Base-by-base conservation (phyloP, 2,329 filamentous ascomycete genomes). In the Arthrinium phaeospermum region DNA sequence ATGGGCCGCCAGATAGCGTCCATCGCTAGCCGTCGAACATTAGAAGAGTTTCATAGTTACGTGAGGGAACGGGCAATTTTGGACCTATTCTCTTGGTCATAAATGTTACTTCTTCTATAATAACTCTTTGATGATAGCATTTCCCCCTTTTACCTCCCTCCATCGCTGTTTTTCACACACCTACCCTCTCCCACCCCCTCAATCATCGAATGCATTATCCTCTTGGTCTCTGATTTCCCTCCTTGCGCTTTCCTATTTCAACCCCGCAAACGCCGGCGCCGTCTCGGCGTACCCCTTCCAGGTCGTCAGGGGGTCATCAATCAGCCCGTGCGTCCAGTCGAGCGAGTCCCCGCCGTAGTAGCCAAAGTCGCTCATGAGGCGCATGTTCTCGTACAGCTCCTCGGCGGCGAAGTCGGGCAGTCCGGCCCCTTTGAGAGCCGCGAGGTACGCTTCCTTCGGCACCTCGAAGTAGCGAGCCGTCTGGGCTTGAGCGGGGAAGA, bases 321-420 rank as follows among this genome's bases (percentile, higher is more conserved):
- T 34, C 72, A 82, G 70, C 46, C 72, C 72, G 24, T 81, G 80
- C 71, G 80, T 82, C 72, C 81, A 79, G 6, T 83, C 78, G 71
- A 86, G 77, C 44, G 74, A 74, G 61, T 74, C 84, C 5, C 85
- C 85, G 10, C 82, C 83, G 76, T 83, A 90, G 75, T 90, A 90
- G 0, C 87, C 87, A 27, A 83, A 85, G 37, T 85, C 82, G 67
- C 83, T 81, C 70, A 89, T 78, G 53, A 89, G 79, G 68, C 84
- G 79, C 77, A 87, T 84, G 73, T 88, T 90, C 77, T 89, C 84
- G 30, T 85, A 77, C 75, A 89, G 70, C 76, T 90, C 87, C 72
- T 86, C 80, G 19, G 81, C 82, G 76, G 80, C 79, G 27, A 80
- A 78, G 34, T 82, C 80, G 4, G 83, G 81, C 74, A 82, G 67